Conservation (phyloP, 2,329 filamentous ascomycete species). For the Alternaria solani region DNA sequence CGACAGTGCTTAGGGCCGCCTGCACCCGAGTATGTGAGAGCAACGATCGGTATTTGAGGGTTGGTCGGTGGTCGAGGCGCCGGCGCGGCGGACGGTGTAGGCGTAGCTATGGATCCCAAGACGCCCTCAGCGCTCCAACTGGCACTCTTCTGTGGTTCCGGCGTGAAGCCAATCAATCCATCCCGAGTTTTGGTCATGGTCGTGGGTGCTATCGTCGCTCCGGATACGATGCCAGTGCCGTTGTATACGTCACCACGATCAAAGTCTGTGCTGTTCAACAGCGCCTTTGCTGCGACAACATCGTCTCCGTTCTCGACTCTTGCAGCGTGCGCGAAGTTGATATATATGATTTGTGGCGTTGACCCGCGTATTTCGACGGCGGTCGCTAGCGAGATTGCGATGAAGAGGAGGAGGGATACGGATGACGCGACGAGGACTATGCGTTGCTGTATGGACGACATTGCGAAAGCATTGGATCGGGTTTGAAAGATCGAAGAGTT, state of each 20-base stretch:
- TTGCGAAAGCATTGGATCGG: conserved; percentile 11
- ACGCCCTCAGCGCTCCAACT: conserved; percentile 35
- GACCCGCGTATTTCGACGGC: conserved; percentile 40
- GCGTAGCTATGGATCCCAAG: conserved; percentile 30
- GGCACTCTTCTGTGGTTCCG: conserved; percentile 22
- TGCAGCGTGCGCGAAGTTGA: conserved; percentile 39
- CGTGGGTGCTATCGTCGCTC: conserved; percentile 19
- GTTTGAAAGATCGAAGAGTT: background rate
- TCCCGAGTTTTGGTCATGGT: conserved; percentile 30
- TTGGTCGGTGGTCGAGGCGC: conserved; percentile 19
- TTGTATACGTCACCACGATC: conserved; percentile 40
- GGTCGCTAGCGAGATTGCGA: conserved; percentile 39
- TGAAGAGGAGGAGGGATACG: conserved; percentile 36
- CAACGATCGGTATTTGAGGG: conserved; percentile 40
- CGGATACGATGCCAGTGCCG: conserved; percentile 25
- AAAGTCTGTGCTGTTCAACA: conserved; percentile 40
- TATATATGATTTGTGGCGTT: conserved; percentile 31
- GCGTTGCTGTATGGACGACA: conserved; percentile 33
- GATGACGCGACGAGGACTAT: conserved; percentile 36
- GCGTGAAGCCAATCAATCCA: conserved; percentile 36
- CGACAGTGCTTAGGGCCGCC: conserved; percentile 49
- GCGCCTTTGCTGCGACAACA: conserved; percentile 31
- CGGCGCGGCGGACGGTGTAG: conserved; percentile 18
- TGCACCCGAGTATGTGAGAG: conserved; percentile 43
- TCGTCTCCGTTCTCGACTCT: conserved; percentile 28